Evolutionary conservation across 257 asterid species (phyloP).

Genomic region (Rhazya stricta): DNA sequence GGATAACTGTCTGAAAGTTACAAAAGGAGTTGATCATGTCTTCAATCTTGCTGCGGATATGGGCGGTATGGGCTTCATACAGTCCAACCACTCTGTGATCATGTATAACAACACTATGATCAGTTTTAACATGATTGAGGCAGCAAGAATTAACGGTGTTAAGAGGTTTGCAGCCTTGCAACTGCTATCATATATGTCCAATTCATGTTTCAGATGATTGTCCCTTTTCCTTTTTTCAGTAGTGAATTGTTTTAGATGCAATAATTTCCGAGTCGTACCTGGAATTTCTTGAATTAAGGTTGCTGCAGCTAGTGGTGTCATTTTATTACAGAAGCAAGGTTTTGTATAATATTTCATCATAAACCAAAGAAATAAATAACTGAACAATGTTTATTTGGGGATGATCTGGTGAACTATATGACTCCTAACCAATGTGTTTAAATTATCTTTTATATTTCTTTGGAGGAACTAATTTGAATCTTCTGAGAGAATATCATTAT

Average conservation of each 20-base stretch:
- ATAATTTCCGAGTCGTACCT: not conserved
- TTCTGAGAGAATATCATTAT: not conserved
- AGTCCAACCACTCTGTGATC: conserved; percentile 83
- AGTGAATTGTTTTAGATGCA: not conserved
- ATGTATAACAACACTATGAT: conserved; percentile 90
- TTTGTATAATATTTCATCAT: not conserved
- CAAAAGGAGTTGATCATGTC: conserved; percentile 62
- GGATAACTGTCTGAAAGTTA: conserved; percentile 80
- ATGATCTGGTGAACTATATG: not conserved
- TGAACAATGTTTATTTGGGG: not conserved
- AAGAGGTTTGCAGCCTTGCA: conserved; percentile 46
- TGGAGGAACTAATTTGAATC: not conserved
- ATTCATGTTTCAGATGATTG: not conserved
- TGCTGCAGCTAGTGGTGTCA: not conserved
- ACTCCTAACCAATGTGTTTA: not conserved
- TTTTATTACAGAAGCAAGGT: not conserved
- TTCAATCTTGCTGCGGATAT: conserved; percentile 88
- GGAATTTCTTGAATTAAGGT: not conserved
- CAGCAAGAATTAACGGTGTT: conserved; percentile 64
- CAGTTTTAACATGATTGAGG: conserved; percentile 87
- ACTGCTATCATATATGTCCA: conserved; percentile 11
- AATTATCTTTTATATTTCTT: not conserved
- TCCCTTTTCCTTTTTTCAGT: not conserved
- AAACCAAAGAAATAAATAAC: not conserved
- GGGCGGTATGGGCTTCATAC: conserved; percentile 95